Conservation (phyloP, 805 yeast species). For the Yamadazyma nakazawae region DNA sequence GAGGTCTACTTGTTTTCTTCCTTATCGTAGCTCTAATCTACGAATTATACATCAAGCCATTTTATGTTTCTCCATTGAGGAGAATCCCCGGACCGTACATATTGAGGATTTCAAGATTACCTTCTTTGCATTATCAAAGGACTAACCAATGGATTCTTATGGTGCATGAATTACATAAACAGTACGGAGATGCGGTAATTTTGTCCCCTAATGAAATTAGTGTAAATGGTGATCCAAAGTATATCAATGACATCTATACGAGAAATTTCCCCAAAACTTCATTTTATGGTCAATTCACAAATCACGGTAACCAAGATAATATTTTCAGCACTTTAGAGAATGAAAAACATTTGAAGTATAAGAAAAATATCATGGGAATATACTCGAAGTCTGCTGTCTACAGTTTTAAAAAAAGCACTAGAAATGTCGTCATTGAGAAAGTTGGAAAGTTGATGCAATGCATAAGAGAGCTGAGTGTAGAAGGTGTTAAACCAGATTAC, state of each 20-base stretch:
- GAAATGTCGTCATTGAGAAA: conserved; percentile 25
- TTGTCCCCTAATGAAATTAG: conserved; percentile 62
- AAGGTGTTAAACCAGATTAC: conserved; percentile 30
- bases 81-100: conserved; percentile 57
- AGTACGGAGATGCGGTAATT: conserved; percentile 62
- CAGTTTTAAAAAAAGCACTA: conserved; percentile 26
- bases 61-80: conserved; percentile 47
- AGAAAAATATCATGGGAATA: conserved; percentile 28
- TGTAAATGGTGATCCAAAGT: conserved; percentile 48
- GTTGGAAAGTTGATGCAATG: conserved; percentile 24
- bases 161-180: conserved; percentile 48
- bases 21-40: conserved; percentile 17
- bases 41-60: conserved; percentile 42
- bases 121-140: conserved; percentile 39
- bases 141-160: conserved; percentile 38
- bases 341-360: conserved; percentile 41
- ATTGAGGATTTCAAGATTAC: conserved; percentile 42
- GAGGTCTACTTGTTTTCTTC: not conserved
- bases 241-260: conserved; percentile 53
- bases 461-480: conserved; percentile 26
- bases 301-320: conserved; percentile 51
- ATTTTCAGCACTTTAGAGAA: conserved; percentile 56
- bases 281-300: conserved; percentile 59
- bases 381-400: conserved; percentile 36
- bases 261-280: conserved; percentile 53